Conservation (phyloP, 225 moss, liverwort and hornwort genomes). For the Sphagnum tenellum region DNA sequence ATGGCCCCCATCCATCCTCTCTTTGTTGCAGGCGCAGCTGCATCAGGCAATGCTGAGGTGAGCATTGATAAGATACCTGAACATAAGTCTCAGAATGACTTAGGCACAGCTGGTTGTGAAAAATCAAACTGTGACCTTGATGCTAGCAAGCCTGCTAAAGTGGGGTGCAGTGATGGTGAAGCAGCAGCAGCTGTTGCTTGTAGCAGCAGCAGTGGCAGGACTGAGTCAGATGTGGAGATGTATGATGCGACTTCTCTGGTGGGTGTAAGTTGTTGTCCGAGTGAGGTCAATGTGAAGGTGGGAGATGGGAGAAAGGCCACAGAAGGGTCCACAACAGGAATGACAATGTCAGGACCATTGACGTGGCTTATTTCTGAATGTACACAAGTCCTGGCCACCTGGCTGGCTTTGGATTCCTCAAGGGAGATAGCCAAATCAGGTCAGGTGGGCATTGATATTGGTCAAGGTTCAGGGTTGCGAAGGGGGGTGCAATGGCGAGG, state of each 20-base stretch:
- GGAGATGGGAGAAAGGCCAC: conserved; percentile 27
- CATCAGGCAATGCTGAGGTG: conserved; percentile 18
- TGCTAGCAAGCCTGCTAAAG: conserved; percentile 35
- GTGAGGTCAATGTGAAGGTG: conserved; percentile 12
- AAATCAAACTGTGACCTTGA: conserved; percentile 16
- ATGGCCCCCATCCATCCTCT: conserved; percentile 76
- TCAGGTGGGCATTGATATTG: conserved; percentile 44
- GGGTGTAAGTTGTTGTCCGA: conserved; percentile 13
- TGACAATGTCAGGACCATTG: conserved; percentile 37
- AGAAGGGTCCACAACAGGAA: conserved; percentile 19
- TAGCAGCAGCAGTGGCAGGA: conserved; percentile 21
- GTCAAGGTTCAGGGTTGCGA: conserved; percentile 36
- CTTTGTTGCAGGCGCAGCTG: conserved; percentile 73
- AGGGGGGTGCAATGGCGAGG: conserved; percentile 64
- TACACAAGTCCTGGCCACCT: conserved; percentile 55
- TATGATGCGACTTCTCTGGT: conserved; percentile 48
- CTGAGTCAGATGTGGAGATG: conserved; percentile 65
- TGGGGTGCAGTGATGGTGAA: conserved; percentile 39
- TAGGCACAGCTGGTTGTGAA: conserved; percentile 14
- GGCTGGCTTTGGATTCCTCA: conserved; percentile 60
- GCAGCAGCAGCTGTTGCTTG: conserved; percentile 24
- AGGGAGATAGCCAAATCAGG: conserved; percentile 65
- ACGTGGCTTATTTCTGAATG: conserved; percentile 65
- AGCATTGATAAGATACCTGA: conserved; percentile 24
- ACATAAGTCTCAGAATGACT: conserved; percentile 17